These are phyloP conservation scores for Coemansia aciculifera DNA, from an alignment of 192 early-diverging fungal genomes.

Conservation along the genomic window DNA sequence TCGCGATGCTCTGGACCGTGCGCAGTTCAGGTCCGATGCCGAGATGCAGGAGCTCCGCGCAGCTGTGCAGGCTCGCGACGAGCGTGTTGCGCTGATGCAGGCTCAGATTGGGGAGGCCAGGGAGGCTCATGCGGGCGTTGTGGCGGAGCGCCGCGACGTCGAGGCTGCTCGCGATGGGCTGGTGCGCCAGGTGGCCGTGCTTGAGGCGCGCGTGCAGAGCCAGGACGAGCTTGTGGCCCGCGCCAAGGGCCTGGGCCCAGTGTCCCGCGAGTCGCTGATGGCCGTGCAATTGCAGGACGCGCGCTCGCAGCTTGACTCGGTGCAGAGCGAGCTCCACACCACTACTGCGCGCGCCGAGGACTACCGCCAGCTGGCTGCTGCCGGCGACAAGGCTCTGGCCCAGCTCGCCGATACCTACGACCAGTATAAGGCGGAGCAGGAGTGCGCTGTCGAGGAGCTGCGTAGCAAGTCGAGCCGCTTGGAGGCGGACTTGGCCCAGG, in stretches of 20 bases:
- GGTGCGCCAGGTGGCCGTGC: constrained; percentile 51
- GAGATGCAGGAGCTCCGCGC: constrained; percentile 41
- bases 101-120: constrained; percentile 23
- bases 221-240: constrained; percentile 55
- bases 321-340: constrained; percentile 47
- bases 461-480: constrained; percentile 25
- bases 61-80: constrained; percentile 39
- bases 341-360: constrained; percentile 41
- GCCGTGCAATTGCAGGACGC: constrained; percentile 55
- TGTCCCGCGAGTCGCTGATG: constrained; percentile 49
- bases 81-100: constrained; percentile 20
- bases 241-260: constrained; percentile 39
- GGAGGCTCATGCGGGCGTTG: constrained; percentile 55
- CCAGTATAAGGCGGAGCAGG: constrained; percentile 61
- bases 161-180: constrained; percentile 50
- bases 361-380: constrained; percentile 48
- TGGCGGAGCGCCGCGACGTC: constrained; percentile 56
- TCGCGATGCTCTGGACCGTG: constrained; percentile 35
- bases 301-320: constrained; percentile 58
- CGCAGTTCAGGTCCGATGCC: constrained; percentile 28
- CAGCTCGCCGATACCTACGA: constrained; percentile 71
- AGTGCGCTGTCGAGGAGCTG: constrained; percentile 33
- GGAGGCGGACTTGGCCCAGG: constrained; percentile 27
- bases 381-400: constrained; percentile 63
- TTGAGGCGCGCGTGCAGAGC: constrained; percentile 53